These are phyloP conservation scores for Leptosphaerulina australis DNA, from an alignment of 2,329 filamentous ascomycete species.

Conservation along the genomic window DNA sequence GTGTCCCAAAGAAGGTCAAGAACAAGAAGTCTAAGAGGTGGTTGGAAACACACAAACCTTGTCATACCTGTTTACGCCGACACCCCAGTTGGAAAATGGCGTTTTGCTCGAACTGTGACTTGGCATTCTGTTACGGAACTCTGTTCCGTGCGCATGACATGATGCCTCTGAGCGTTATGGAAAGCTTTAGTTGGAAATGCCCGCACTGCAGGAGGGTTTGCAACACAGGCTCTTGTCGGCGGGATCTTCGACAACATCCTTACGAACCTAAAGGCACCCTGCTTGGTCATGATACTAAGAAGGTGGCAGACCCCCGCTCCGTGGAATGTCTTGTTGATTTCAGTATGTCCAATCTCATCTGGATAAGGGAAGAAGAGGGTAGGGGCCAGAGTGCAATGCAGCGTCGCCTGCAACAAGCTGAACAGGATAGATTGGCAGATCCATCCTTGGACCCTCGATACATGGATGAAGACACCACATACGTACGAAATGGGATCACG, in stretches of 20 bases:
- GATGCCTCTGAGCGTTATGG: constrained; percentile 81
- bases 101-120: constrained; percentile 75
- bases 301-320: constrained; percentile 88
- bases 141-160: constrained; percentile 91
- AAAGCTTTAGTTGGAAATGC: constrained; percentile 83
- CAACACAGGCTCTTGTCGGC: constrained; percentile 81
- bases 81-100: constrained; percentile 87
- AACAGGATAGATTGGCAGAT: constrained; percentile 56
- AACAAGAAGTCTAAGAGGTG: constrained; percentile 62
- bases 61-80: constrained; percentile 82
- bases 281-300: constrained; percentile 87
- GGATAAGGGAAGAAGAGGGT: constrained; percentile 67
- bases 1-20: constrained; percentile 66
- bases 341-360: constrained; percentile 82
- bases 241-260: constrained; percentile 69
- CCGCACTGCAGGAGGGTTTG: constrained; percentile 86
- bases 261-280: constrained; percentile 88
- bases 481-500: constrained; percentile 49
- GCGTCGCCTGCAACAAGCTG: constrained; percentile 60
- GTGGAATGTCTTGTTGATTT: constrained; percentile 92
- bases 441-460: constrained; percentile 54
- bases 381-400: constrained; percentile 54
- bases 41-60: constrained; percentile 61
- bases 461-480: constrained; percentile 49
- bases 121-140: constrained; percentile 90